phyloP scores from a whole-genome alignment of 2,329 filamentous ascomycete species.

The Diaporthe vaccinii region DNA sequence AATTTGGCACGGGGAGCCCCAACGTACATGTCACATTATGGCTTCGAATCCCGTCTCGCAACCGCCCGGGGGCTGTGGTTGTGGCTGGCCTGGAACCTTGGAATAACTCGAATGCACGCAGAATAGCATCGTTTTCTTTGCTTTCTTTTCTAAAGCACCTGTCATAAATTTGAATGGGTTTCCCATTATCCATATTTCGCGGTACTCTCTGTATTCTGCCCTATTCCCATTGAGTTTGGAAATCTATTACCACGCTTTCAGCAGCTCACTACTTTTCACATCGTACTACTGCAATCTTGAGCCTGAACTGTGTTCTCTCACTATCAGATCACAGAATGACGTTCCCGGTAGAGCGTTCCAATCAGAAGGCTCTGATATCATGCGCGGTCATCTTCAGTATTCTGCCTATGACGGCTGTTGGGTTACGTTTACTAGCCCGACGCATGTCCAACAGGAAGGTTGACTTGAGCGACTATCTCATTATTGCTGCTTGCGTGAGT shows the following conservation, averaged over 20 bases:
- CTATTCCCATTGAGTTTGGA: not conserved
- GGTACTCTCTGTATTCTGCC: not conserved
- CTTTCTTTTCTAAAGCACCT: not conserved
- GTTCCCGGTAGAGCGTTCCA: constrained; percentile 14
- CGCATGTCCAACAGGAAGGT: constrained; percentile 14
- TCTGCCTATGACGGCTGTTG: constrained; percentile 17
- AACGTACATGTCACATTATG: not conserved
- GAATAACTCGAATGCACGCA: not conserved
- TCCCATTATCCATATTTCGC: not conserved
- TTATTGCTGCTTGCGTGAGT: constrained; percentile 24
- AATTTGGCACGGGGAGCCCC: not conserved
- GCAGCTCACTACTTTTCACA: too few relatives aligned
- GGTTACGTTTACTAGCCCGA: constrained; percentile 47
- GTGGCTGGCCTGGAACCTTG: not conserved
- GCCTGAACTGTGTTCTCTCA: too few relatives aligned
- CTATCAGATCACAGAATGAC: not conserved
- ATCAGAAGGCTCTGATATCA: constrained; percentile 5
- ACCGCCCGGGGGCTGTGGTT: not conserved
- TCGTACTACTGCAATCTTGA: not conserved
- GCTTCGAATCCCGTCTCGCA: not conserved
- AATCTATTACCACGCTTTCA: too few relatives aligned
- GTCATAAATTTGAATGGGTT: not conserved
- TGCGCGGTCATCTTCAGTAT: constrained; percentile 17
- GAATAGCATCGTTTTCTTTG: not conserved
- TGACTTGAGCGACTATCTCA: constrained; percentile 9